A percentile compares a stretch with the other conserved stretches of the same genome.
Evolutionary conservation across 2,329 filamentous ascomycete genomes (phyloP).

Genomic region (Passalora sequoiae): DNA sequence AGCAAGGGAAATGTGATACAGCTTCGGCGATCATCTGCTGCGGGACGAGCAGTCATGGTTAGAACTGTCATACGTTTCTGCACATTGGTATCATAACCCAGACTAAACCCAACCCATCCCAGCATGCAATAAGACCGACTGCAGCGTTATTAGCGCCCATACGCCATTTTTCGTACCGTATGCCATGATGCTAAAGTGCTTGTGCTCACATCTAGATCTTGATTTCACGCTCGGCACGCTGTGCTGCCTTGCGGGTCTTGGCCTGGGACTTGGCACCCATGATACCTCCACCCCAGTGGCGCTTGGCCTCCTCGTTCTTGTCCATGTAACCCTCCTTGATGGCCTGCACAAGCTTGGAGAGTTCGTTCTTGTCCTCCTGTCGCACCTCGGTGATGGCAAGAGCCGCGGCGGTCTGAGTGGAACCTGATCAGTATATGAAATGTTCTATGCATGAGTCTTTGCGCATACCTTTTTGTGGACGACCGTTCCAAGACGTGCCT

Average conservation of each 20-base stretch:
- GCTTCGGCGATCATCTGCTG: conserved; percentile 13
- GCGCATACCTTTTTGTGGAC: conserved; percentile 94
- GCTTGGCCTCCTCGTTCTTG: conserved; percentile 85
- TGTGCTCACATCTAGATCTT: conserved; percentile 68
- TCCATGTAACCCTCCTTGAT: conserved; percentile 98
- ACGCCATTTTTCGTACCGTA: conserved; percentile 14
- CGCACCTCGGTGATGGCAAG: conserved; percentile 95
- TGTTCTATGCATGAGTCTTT: background rate
- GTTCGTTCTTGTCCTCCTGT: conserved; percentile 95
- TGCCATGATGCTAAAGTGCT: conserved; percentile 13
- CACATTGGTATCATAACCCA: conserved; percentile 19
- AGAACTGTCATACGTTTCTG: conserved; percentile 18
- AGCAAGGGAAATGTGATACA: too few relatives aligned
- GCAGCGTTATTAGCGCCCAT: conserved; percentile 18
- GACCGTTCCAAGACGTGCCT: conserved; percentile 96
- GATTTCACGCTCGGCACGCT: conserved; percentile 89
- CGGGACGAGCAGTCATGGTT: conserved; percentile 23
- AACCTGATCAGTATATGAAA: conserved; percentile 24
- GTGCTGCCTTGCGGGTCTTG: conserved; percentile 77
- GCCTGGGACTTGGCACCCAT: conserved; percentile 93
- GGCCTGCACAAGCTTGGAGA: conserved; percentile 90
- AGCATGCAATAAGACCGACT: conserved; percentile 19
- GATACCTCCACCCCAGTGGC: conserved; percentile 99
- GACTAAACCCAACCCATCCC: conserved; percentile 15
- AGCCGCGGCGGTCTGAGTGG: conserved; percentile 85